Evolutionary conservation across 768 basidiomycete genomes (phyloP), one percentile per base, ranked within the genome.

Genomic region (Kwoniella mangroviensis): DNA sequence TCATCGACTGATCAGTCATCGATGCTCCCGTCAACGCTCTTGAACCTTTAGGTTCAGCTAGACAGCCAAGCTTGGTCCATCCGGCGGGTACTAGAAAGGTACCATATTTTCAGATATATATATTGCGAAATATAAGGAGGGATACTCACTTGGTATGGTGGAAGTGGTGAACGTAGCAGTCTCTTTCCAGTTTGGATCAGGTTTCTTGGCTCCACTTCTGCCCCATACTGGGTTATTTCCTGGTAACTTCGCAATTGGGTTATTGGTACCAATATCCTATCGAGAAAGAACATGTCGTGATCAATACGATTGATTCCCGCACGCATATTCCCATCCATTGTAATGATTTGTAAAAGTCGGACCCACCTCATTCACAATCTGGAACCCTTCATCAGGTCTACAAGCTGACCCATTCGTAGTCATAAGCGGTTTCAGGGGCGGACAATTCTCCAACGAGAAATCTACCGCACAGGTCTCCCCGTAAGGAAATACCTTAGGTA

Each of bases 1-100:
- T 93, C 71, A 85, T 84, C 7, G 73, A 67, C 56, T 72, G 80
- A 53, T 74, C 79, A 64, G 86, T 85, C 17, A 82, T 81, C 0
- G 84, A 66, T 71, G 79, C 77, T 4, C 69, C 72, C n/a, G n/a
- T 63, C 13, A 82, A 58, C 11, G 79, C 79, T 51, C 81, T 65
- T 5, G 61, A 71, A 49, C 64, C 61, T 11, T 62, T 55, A 0
- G 70, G 68, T 59, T 82, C 81, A 67, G 69, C 72, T 59, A 66
- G 63, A 65, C 81, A 82, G 2, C 77, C 79, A 7, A 58, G 45
- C 17, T 65, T 51, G 13, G 69, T 42, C 81, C 81, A 83, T 24
- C 78, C 80, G 6, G 71, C 57, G 15, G 81, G 73, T 1, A 79
- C 63, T 19, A 63, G 63, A 22, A 11, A n/a, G n/a, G n/a, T n/a